Base-by-base conservation (phyloP, 495 filamentous ascomycete species). In the Emericellopsis terricola region DNA sequence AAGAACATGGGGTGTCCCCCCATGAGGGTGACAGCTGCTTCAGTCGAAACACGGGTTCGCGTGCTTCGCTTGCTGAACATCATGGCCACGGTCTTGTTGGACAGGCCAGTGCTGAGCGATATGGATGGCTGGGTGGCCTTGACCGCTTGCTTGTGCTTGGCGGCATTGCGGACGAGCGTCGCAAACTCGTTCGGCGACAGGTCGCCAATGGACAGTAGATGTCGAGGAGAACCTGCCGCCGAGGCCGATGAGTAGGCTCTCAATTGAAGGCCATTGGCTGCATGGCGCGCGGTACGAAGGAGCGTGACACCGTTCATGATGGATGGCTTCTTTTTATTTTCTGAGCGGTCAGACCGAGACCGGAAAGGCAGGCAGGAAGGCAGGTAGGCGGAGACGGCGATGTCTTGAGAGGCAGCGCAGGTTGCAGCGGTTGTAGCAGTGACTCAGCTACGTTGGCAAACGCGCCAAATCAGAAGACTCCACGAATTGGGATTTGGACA, bases 1-100 rank as follows among this genome's bases (percentile, higher is more conserved):
- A 97, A 57, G 53, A 96, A 97, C 83, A 97, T 89, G 13, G 89
- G 80, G 51, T 94, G 81, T 2, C 89, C 89, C 28, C 83, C 79
- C 62, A 97, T 68, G 28, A 74, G 55, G 13, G 75, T 69, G 9
- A 92, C 69, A 8, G 89, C 89, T 5, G 75, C 72, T 60, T 97
- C 89, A 10, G 84, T 92, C 10, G 83, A 93, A 18, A 97, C 76
- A 31, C 89, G 71, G 11, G 89, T 97, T 30, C 89, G 68, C 10
- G 89, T 97, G 42, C 78, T 85, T 18, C 86, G 73, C 60, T 97
- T 97, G 61, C 65, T 85, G 65, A 97, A 96, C 63, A 85, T 78
- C 75, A 97, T 81, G 38, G 89, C 86, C 9, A 94, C 69, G 3
- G 86, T 91, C 54, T 84, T 71, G 15, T 82, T 81, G 15, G 67